Evolutionary conservation across 2,329 filamentous ascomycete genomes (phyloP).

Genomic region (Byssochlamys sp.): DNA sequence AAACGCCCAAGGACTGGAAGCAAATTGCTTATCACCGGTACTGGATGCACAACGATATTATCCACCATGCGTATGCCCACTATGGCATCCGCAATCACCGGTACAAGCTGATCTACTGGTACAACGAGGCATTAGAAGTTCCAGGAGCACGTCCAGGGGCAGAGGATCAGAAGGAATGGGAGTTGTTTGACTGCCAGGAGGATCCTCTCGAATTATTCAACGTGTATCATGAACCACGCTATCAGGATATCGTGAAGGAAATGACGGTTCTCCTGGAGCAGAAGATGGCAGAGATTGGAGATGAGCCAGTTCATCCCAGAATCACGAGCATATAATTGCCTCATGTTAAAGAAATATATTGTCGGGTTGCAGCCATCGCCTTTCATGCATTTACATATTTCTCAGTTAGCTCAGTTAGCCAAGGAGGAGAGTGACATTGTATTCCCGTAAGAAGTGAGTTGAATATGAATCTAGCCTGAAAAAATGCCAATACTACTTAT

Average conservation of each 20-base stretch:
- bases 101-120: slow-evolving; percentile 51
- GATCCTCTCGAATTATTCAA: slow-evolving; percentile 45
- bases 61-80: slow-evolving; percentile 44
- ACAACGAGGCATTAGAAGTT: slow-evolving; percentile 41
- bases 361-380: no score
- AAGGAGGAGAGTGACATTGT: no score
- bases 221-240: slow-evolving; percentile 31
- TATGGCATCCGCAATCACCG: slow-evolving; percentile 44
- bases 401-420: no score
- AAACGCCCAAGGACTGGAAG: slow-evolving; percentile 38
- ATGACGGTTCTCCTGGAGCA: slow-evolving; percentile 37
- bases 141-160: slow-evolving; percentile 30
- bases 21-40: slow-evolving; percentile 48
- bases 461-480: no score
- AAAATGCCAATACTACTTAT: no score
- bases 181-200: slow-evolving; percentile 44
- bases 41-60: slow-evolving; percentile 47
- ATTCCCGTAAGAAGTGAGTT: no score
- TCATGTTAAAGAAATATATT: no score
- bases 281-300: slow-evolving; percentile 47
- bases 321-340: no score
- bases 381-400: no score
- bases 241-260: slow-evolving; percentile 26
- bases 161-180: slow-evolving; percentile 43
- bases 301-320: slow-evolving; percentile 19